Evolutionary conservation across 2,329 filamentous ascomycete genomes (phyloP).

Genomic region (Talaromyces rugulosus): DNA sequence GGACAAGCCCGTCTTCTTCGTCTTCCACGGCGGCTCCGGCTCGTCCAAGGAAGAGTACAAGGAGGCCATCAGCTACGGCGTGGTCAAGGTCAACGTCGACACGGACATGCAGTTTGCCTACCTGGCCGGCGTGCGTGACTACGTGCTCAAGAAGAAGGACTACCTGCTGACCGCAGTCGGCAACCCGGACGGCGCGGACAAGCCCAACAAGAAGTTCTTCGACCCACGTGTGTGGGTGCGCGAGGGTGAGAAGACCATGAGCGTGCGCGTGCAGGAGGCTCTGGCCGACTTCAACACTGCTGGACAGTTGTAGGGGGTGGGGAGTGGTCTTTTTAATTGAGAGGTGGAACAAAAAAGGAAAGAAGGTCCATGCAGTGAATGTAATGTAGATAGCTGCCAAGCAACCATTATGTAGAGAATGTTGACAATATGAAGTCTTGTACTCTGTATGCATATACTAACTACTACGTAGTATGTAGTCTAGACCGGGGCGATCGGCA

Average conservation of each 20-base stretch:
- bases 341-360: not conserved
- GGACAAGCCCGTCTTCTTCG: conserved; percentile 95
- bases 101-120: conserved; percentile 97
- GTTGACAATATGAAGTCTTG: not conserved
- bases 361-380: not conserved
- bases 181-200: conserved; percentile 92
- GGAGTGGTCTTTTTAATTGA: not conserved
- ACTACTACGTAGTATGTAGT: not conserved
- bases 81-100: conserved; percentile 99
- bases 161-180: conserved; percentile 84
- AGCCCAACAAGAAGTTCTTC: conserved; percentile 98
- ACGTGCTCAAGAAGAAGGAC: conserved; percentile 89
- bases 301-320: conserved; percentile 64
- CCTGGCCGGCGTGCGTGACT: conserved; percentile 88
- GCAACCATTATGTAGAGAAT: not conserved
- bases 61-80: conserved; percentile 84
- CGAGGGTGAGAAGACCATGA: conserved; percentile 94
- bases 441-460: not conserved
- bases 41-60: conserved; percentile 86
- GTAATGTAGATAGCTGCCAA: not conserved
- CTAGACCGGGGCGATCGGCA: not conserved
- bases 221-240: conserved; percentile 92
- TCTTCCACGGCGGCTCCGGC: conserved; percentile 98
- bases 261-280: conserved; percentile 69
- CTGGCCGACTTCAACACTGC: conserved; percentile 90